Percentiles rank a stretch among this genome's conserved stretches.
Evolutionary conservation across 1,284 basidiomycete species (phyloP).

Genomic region (Agaricales sp.): DNA sequence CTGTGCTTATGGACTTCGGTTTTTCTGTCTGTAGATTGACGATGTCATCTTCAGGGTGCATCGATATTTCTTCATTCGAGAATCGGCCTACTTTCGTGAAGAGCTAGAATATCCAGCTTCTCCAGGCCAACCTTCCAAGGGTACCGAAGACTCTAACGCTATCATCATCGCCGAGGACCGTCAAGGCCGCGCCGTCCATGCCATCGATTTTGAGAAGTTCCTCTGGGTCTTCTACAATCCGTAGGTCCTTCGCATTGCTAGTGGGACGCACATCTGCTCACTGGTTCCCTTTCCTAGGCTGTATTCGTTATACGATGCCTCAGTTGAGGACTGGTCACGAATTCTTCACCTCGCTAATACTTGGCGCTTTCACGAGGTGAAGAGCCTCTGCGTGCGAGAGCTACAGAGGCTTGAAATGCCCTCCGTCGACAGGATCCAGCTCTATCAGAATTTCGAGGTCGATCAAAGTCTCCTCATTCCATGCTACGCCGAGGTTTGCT

Average conservation of each 20-base stretch:
- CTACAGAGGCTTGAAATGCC: slow-evolving; percentile 2
- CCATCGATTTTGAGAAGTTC: slow-evolving; percentile 43
- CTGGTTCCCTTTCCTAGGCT: slow-evolving; percentile 2
- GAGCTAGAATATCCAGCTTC: slow-evolving; percentile 32
- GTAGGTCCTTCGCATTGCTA: slow-evolving; percentile 7
- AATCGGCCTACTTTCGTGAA: slow-evolving; percentile 41
- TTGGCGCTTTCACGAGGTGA: slow-evolving; percentile 12
- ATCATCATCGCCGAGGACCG: slow-evolving; percentile 34
- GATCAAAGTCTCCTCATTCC: neutral
- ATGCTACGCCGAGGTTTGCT: slow-evolving; percentile 1
- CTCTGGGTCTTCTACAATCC: slow-evolving; percentile 14
- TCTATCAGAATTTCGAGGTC: slow-evolving; percentile 2
- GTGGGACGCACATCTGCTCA: neutral
- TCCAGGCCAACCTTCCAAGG: slow-evolving; percentile 32
- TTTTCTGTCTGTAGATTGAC: slow-evolving; percentile 4
- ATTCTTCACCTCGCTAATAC: slow-evolving; percentile 11
- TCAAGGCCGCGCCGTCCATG: slow-evolving; percentile 16
- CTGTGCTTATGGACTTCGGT: too few relatives aligned
- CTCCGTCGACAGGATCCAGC: neutral
- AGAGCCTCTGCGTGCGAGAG: slow-evolving; percentile 11
- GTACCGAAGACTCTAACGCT: slow-evolving; percentile 35
- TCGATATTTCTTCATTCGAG: slow-evolving; percentile 53
- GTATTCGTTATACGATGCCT: slow-evolving; percentile 10
- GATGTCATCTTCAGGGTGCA: slow-evolving; percentile 35
- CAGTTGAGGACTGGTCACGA: slow-evolving; percentile 11